Evolutionary conservation across 2,329 filamentous ascomycete genomes (phyloP).

Genomic region (Myriosclerotinia curreyana): DNA sequence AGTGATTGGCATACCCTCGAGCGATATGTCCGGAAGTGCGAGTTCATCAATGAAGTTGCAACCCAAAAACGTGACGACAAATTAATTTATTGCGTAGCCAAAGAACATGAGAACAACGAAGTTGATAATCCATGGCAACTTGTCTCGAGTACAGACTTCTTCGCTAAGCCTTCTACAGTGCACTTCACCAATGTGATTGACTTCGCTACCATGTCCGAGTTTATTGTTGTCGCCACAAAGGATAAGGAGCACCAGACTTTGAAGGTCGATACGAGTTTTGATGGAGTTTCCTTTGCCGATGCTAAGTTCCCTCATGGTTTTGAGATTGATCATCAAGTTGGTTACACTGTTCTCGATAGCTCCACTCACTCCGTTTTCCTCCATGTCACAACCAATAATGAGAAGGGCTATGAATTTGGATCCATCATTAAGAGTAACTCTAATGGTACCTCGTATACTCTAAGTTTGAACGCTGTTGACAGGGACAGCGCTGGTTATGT

Average conservation of each 20-base stretch:
- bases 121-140: constrained; percentile 64
- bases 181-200: constrained; percentile 70
- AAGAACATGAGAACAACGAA: constrained; percentile 61
- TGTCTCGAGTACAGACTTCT: constrained; percentile 75
- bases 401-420: constrained; percentile 66
- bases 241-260: constrained; percentile 64
- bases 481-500: constrained; percentile 74
- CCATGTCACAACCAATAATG: constrained; percentile 77
- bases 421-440: constrained; percentile 97
- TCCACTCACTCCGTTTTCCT: constrained; percentile 92
- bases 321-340: constrained; percentile 70
- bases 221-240: constrained; percentile 81
- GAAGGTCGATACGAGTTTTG: constrained; percentile 77
- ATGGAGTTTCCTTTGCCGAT: constrained; percentile 77
- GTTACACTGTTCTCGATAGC: constrained; percentile 92
- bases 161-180: constrained; percentile 59
- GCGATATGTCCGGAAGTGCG: constrained; percentile 74
- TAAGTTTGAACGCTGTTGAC: constrained; percentile 80
- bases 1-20: constrained; percentile 73
- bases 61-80: constrained; percentile 48
- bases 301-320: constrained; percentile 87
- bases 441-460: constrained; percentile 91
- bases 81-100: constrained; percentile 58
- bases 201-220: constrained; percentile 95
- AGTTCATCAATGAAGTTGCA: constrained; percentile 73